Evolutionary conservation across 2,329 filamentous ascomycete genomes (phyloP).

Genomic region (Exophiala xenobiotica): DNA sequence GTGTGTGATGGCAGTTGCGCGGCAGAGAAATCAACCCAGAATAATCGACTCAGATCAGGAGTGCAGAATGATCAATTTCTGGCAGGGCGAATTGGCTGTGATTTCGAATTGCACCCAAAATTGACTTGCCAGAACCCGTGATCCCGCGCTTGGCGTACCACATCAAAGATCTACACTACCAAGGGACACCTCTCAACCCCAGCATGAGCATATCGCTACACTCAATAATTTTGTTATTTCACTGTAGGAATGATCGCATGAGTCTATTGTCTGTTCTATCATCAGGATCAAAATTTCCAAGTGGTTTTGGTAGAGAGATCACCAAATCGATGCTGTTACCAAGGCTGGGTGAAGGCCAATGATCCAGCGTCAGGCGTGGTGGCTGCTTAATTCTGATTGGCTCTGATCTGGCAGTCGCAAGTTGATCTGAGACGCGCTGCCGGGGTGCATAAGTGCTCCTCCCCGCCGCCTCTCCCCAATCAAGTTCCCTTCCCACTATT

Average conservation of each 20-base stretch:
- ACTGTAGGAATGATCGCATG: slow-evolving; percentile 15
- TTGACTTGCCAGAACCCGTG: slow-evolving; percentile 8
- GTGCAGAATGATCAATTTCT: slow-evolving; percentile 14
- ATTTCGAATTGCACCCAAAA: slow-evolving; percentile 25
- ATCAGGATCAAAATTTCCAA: slow-evolving; percentile 18
- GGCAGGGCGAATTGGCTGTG: slow-evolving; percentile 18
- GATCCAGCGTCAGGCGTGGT: slow-evolving; percentile 19
- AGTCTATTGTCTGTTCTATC: slow-evolving; percentile 1
- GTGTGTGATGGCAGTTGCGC: neutral
- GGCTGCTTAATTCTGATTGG: slow-evolving; percentile 33
- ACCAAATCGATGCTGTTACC: slow-evolving; percentile 11
- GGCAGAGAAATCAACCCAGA: slow-evolving; percentile 14
- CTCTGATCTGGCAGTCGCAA: slow-evolving; percentile 22
- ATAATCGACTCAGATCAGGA: slow-evolving; percentile 25
- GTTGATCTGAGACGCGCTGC: slow-evolving; percentile 27
- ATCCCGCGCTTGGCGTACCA: slow-evolving; percentile 27
- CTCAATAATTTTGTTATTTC: slow-evolving; percentile 18
- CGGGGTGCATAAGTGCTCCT: slow-evolving; percentile 25
- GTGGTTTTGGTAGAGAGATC: slow-evolving; percentile 20
- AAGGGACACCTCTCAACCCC: slow-evolving; percentile 1
- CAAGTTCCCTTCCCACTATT: slow-evolving; percentile 12
- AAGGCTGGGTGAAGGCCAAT: neutral
- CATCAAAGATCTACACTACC: slow-evolving; percentile 17
- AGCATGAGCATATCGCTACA: slow-evolving; percentile 1
- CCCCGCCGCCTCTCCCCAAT: slow-evolving; percentile 22